A percentile compares a stretch with the other conserved stretches of the same genome.
Conservation (phyloP, 306 rosid genomes). For the Malus sieversii region DNA sequence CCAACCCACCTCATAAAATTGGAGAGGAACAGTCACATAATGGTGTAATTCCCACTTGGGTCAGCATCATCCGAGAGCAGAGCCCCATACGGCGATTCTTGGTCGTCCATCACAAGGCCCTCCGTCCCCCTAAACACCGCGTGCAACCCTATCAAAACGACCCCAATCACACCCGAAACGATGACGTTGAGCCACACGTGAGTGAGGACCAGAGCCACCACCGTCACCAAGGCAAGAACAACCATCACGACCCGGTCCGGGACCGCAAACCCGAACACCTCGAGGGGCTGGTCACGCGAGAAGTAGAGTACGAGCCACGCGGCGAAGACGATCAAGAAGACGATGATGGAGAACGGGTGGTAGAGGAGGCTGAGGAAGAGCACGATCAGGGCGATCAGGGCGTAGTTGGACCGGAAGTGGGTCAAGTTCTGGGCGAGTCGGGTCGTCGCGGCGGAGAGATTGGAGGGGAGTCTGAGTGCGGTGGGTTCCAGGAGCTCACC, state of each 20-base stretch:
- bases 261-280: constrained; percentile 19
- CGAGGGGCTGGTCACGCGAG: constrained; percentile 39
- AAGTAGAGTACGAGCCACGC: constrained; percentile 60
- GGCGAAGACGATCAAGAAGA: constrained; percentile 26
- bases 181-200: constrained; percentile 47
- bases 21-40: constrained; percentile 26
- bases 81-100: constrained; percentile 55
- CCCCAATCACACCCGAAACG: constrained; percentile 17
- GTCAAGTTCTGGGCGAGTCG: constrained; percentile 45
- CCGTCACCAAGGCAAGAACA: constrained; percentile 21
- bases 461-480: constrained; percentile 39
- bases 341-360: constrained; percentile 43
- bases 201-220: constrained; percentile 26
- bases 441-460: constrained; percentile 37
- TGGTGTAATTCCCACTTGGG: constrained; percentile 37
- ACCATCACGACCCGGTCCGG: constrained; percentile 28
- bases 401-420: constrained; percentile 57
- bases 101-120: constrained; percentile 47
- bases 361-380: constrained; percentile 44
- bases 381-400: constrained; percentile 23
- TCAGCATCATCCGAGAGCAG: constrained; percentile 23
- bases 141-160: constrained; percentile 25
- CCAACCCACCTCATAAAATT: constrained; percentile 6
- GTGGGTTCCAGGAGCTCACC: constrained; percentile 29
- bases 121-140: constrained; percentile 49